These are phyloP conservation scores for Takashimella tepidaria DNA, from an alignment of 1,284 basidiomycete genomes.

Conservation along the genomic window DNA sequence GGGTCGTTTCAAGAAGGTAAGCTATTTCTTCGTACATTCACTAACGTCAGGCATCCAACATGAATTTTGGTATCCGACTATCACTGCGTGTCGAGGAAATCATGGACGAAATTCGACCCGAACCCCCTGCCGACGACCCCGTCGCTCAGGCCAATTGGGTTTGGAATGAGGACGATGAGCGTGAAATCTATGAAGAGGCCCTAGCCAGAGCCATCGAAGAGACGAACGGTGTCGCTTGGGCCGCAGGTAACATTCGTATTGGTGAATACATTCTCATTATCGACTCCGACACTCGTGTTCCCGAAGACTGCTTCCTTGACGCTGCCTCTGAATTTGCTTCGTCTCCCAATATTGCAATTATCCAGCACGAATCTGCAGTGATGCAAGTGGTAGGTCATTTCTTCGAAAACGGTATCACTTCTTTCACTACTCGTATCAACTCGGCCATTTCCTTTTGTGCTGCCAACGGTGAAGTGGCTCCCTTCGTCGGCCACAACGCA, in stretches of 20 bases:
- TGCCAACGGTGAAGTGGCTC: constrained; percentile 67
- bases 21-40: neutral
- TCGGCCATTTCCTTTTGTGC: constrained; percentile 60
- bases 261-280: constrained; percentile 66
- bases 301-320: constrained; percentile 78
- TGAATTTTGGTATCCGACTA: constrained; percentile 72
- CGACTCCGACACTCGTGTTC: constrained; percentile 77
- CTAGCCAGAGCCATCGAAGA: constrained; percentile 50
- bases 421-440: constrained; percentile 68
- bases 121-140: constrained; percentile 24
- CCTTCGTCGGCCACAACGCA: constrained; percentile 83
- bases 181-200: constrained; percentile 36
- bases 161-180: constrained; percentile 37
- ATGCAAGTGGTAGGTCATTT: constrained; percentile 82
- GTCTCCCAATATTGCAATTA: constrained; percentile 33
- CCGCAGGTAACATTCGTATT: constrained; percentile 42
- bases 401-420: constrained; percentile 75
- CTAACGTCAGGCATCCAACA: constrained; percentile 59
- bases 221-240: constrained; percentile 54
- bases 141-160: constrained; percentile 14
- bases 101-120: constrained; percentile 53
- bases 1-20: constrained; percentile 75
- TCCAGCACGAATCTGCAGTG: constrained; percentile 46
- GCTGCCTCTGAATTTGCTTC: constrained; percentile 56
- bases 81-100: constrained; percentile 70